phyloP scores from a whole-genome alignment of 352 stramenopile species.

The Phytophthora meadii region DNA sequence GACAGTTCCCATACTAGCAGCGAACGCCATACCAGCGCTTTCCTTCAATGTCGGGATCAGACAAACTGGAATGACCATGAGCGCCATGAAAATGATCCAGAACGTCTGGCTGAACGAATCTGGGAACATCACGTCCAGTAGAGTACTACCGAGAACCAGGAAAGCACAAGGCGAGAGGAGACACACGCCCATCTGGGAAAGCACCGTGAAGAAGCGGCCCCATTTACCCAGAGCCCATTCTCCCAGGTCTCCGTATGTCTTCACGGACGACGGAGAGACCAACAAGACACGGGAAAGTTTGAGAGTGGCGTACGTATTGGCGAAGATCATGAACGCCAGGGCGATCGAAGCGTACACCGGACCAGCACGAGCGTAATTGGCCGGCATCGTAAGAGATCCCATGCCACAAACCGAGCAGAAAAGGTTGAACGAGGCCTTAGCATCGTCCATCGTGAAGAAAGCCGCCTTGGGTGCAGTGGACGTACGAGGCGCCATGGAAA shows the following conservation, averaged over 20 bases:
- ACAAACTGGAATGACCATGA: slow-evolving; percentile 49
- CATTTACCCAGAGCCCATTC: slow-evolving; percentile 44
- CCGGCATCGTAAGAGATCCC: slow-evolving; percentile 60
- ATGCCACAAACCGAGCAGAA: slow-evolving; percentile 55
- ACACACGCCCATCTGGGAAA: slow-evolving; percentile 55
- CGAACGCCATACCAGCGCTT: slow-evolving; percentile 50
- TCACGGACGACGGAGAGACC: slow-evolving; percentile 51
- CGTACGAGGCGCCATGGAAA: too few species aligned
- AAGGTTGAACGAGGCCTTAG: slow-evolving; percentile 56
- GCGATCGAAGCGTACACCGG: slow-evolving; percentile 48
- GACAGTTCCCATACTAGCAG: slow-evolving; percentile 53
- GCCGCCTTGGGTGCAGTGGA: slow-evolving; percentile 15
- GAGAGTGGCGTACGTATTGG: slow-evolving; percentile 64
- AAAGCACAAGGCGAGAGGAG: slow-evolving; percentile 52
- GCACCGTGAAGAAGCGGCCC: slow-evolving; percentile 48
- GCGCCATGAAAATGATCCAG: slow-evolving; percentile 65
- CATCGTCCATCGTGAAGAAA: slow-evolving; percentile 59
- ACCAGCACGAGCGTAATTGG: slow-evolving; percentile 60
- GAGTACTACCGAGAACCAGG: slow-evolving; percentile 51
- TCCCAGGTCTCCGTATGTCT: slow-evolving; percentile 55
- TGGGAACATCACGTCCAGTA: slow-evolving; percentile 57
- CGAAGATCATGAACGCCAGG: slow-evolving; percentile 60
- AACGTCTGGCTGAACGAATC: slow-evolving; percentile 43
- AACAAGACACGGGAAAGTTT: slow-evolving; percentile 56
- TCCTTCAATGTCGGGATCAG: slow-evolving; percentile 63